Evolutionary conservation across 2,329 filamentous ascomycete species (phyloP).

Genomic region (Didymella pinodella): DNA sequence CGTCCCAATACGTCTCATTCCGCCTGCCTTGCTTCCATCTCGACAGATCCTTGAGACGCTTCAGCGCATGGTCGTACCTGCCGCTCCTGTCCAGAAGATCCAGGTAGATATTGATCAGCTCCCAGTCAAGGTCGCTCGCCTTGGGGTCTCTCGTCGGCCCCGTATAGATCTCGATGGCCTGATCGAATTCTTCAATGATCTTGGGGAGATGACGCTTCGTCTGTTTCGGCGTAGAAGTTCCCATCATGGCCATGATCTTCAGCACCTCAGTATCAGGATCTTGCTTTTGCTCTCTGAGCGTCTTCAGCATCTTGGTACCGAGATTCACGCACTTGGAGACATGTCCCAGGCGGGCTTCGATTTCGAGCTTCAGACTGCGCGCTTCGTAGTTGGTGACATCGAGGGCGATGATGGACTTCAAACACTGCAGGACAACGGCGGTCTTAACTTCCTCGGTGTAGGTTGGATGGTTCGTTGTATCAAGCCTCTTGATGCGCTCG

Average conservation of each 20-base stretch:
- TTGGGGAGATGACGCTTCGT: conserved; percentile 57
- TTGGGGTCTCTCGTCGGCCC: conserved; percentile 52
- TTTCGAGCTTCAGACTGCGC: conserved; percentile 63
- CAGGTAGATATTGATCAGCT: conserved; percentile 83
- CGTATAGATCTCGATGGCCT: conserved; percentile 59
- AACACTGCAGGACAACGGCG: conserved; percentile 40
- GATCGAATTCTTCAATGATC: conserved; percentile 61
- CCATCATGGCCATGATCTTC: conserved; percentile 64
- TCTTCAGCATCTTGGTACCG: conserved; percentile 63
- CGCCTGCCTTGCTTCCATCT: conserved; percentile 83
- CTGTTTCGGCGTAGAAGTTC: conserved; percentile 59
- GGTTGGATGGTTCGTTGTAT: conserved; percentile 43
- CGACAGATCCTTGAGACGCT: conserved; percentile 73
- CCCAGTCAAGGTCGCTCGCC: conserved; percentile 69
- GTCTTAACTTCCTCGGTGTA: conserved; percentile 42
- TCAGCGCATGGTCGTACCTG: conserved; percentile 71
- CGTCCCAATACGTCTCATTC: conserved; percentile 80
- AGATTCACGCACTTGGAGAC: conserved; percentile 44
- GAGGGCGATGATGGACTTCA: conserved; percentile 60
- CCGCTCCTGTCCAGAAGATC: conserved; percentile 76
- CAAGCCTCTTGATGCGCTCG: conserved; percentile 59
- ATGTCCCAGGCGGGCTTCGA: conserved; percentile 59
- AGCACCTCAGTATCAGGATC: conserved; percentile 60
- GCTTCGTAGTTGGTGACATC: conserved; percentile 61
- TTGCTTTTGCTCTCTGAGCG: conserved; percentile 54